A percentile compares a stretch with the other conserved stretches of the same genome.
Evolutionary conservation across 2,329 filamentous ascomycete genomes (phyloP).

Genomic region (Colletotrichum sp.): DNA sequence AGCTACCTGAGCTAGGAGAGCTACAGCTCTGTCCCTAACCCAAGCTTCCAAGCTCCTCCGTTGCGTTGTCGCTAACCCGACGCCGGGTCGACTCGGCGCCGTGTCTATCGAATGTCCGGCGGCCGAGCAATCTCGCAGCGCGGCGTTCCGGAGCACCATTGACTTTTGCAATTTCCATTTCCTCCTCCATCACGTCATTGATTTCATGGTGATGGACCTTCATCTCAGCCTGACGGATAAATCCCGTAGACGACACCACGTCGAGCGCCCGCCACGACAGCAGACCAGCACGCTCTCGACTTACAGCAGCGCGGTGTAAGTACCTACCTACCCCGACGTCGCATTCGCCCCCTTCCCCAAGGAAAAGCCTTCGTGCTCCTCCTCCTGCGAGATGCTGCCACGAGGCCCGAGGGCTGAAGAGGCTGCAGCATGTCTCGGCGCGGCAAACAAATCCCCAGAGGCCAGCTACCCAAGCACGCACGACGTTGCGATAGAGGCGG

Average conservation of each 20-base stretch:
- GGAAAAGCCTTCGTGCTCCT: neutral
- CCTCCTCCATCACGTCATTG: neutral
- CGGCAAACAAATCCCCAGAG: neutral
- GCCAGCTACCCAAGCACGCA: neutral
- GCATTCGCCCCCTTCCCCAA: neutral
- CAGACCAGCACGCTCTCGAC: neutral
- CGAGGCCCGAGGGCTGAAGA: conserved; percentile 9
- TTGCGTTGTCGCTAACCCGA: neutral
- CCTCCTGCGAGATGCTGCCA: conserved; percentile 5
- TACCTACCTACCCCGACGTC: neutral
- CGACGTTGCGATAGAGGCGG: neutral
- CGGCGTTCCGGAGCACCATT: neutral
- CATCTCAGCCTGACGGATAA: neutral
- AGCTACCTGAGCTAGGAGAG: neutral
- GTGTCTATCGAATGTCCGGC: neutral
- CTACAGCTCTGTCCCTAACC: neutral
- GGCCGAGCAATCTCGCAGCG: neutral
- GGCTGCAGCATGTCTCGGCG: conserved; percentile 19
- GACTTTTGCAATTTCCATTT: neutral
- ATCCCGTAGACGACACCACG: neutral
- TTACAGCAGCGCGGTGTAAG: neutral
- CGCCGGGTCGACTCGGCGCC: neutral
- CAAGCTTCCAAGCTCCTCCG: neutral
- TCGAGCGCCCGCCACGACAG: neutral
- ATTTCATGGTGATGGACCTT: neutral